Base-by-base conservation (phyloP, 1,284 basidiomycete genomes). In the Fomitiporia mediterranea region DNA sequence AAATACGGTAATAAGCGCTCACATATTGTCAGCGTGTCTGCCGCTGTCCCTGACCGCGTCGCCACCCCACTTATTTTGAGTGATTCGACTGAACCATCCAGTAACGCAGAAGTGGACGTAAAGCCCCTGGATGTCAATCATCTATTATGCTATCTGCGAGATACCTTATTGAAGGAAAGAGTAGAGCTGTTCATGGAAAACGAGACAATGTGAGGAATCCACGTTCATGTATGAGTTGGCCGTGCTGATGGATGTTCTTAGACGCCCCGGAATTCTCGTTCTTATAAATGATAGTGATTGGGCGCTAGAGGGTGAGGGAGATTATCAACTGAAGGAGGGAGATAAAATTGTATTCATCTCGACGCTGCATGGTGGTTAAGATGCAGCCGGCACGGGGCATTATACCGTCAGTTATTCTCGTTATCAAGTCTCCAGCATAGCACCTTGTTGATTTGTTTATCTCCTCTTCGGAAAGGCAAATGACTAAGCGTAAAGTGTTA, bases 281-380 rank as follows among this genome's bases (percentile, higher is more conserved):
- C 76, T 99, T 28, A 85, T 99, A 61, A 99, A 98, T 68, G 92
- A 98, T 64, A 91, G 92, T 1, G 96, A 99, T 67, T 99, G 96
- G 96, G 96, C 98, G 68, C 78, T 99, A 8, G 95, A 98, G 68
- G 94, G 94, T 32, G 96, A 98, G 70, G 86, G 92, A 21, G 86
- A 90, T 28, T 98, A 97, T 68, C 76, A 76, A 61, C 70, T 98
- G 56, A 78, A 90, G 68, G 76, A 87, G 37, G 79, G 82, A 2
- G 96, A 99, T 69, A 90, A 96, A 71, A 80, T 98, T 51, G 91
- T 97, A 4, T 96, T 99, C 69, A 98, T 98, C 63, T 96, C 93
- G 34, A 98, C 95, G 0, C 71, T 98, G 44, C 96, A 98, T 65
- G 95, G 95, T 0, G 95, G 95, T 53, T 91, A 68, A 60, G 8